phyloP scores from a whole-genome alignment of 768 basidiomycete genomes.

The Strobilomyces dryophilus region DNA sequence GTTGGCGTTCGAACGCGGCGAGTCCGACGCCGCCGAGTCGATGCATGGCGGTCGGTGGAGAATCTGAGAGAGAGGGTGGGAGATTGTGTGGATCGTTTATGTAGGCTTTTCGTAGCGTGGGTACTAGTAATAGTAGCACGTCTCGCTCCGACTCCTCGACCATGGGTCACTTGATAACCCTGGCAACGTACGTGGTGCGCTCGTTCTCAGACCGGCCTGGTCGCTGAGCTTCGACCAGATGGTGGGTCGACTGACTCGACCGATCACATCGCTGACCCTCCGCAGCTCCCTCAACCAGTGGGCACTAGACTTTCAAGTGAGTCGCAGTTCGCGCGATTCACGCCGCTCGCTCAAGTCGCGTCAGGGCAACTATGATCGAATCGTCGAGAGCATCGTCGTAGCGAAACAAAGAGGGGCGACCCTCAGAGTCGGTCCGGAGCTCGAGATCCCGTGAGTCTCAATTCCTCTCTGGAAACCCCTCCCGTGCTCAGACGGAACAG shows the following conservation, averaged over 20 bases:
- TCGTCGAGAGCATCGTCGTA: conserved; percentile 79
- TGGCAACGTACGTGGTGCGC: conserved; percentile 67
- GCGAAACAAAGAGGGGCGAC: conserved; percentile 89
- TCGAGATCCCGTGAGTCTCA: conserved; percentile 81
- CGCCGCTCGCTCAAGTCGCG: neutral
- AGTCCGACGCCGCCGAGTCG: conserved; percentile 79
- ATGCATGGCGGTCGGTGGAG: conserved; percentile 44
- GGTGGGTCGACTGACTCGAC: conserved; percentile 11
- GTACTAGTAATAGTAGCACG: neutral
- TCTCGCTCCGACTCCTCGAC: neutral
- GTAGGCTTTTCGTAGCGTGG: too few species aligned
- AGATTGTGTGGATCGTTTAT: too few species aligned
- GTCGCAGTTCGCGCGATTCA: conserved; percentile 2
- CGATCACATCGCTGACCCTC: conserved; percentile 11
- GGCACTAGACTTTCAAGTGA: conserved; percentile 91
- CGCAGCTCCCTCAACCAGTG: conserved; percentile 91
- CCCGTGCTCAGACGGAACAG: conserved; percentile 35
- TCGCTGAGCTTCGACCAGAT: conserved; percentile 15
- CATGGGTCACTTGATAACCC: conserved; percentile 85
- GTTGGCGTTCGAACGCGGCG: conserved; percentile 86
- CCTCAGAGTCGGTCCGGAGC: conserved; percentile 91
- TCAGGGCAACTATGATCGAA: conserved; percentile 91
- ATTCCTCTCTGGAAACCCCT: neutral
- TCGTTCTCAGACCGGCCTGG: neutral
- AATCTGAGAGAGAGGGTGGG: neutral